Percentiles rank a stretch among this genome's conserved stretches.
Evolutionary conservation across 139 green algal species (phyloP).

Genomic region (Diplosphaera chodatii): DNA sequence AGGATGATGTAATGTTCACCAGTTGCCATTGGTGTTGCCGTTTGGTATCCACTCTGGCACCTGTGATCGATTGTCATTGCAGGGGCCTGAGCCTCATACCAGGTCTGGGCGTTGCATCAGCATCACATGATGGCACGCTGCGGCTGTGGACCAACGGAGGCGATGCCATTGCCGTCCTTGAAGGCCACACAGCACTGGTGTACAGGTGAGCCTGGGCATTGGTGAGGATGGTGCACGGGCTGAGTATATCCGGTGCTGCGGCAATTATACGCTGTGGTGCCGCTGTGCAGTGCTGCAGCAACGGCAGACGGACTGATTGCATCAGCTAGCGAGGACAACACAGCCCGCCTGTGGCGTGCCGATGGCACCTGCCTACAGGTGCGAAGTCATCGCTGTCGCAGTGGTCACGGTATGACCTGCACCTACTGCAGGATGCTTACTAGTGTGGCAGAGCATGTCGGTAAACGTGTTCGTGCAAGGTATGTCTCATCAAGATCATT

Average conservation of each 20-base stretch:
- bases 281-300: neutral
- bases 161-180: conserved; percentile 51
- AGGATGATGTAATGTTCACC: too few species aligned
- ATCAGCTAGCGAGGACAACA: conserved; percentile 87
- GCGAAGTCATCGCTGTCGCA: too few species aligned
- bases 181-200: conserved; percentile 83
- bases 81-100: conserved; percentile 67
- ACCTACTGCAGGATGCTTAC: neutral
- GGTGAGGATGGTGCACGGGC: neutral
- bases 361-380: conserved; percentile 61
- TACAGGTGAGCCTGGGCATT: conserved; percentile 72
- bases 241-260: too few species aligned
- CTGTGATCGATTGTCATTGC: too few species aligned
- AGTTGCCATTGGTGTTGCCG: too few species aligned
- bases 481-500: neutral
- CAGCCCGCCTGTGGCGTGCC: conserved; percentile 59
- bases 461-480: neutral
- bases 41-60: too few species aligned
- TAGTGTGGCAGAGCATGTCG: neutral
- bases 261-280: conserved; percentile 12
- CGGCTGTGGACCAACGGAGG: conserved; percentile 49
- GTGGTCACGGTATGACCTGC: too few species aligned
- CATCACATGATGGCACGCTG: conserved; percentile 80
- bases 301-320: conserved; percentile 34
- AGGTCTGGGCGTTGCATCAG: conserved; percentile 80